phyloP scores from a whole-genome alignment of 2,329 filamentous ascomycete genomes.

The Pseudomassariella vexata region DNA sequence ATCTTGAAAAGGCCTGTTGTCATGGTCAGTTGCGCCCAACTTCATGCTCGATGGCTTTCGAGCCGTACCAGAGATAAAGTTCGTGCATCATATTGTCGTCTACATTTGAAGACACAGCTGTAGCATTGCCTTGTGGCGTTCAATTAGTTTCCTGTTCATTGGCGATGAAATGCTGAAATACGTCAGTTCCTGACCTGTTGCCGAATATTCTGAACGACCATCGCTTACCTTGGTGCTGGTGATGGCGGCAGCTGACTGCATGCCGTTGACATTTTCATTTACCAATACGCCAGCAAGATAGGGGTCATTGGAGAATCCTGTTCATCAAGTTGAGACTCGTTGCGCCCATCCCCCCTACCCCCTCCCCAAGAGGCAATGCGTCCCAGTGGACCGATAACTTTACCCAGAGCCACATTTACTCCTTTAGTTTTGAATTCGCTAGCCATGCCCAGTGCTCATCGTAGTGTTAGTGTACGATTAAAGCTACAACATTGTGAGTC shows the following conservation, averaged over 20 bases:
- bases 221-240: slow-evolving; percentile 62
- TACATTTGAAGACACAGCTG: slow-evolving; percentile 47
- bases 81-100: slow-evolving; percentile 72
- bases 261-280: slow-evolving; percentile 67
- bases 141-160: slow-evolving; percentile 54
- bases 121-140: slow-evolving; percentile 42
- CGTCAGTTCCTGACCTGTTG: no score
- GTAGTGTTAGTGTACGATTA: slow-evolving; percentile 65
- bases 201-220: no score
- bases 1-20: slow-evolving; percentile 62
- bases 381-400: slow-evolving; percentile 64
- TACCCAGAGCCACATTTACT: slow-evolving; percentile 71
- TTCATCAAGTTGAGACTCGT: not conserved
- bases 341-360: slow-evolving; percentile 52
- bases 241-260: slow-evolving; percentile 72
- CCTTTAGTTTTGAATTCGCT: slow-evolving; percentile 72
- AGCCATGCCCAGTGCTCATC: slow-evolving; percentile 68
- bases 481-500: no score
- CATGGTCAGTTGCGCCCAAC: slow-evolving; percentile 2
- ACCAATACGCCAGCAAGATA: slow-evolving; percentile 67
- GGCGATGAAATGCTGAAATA: slow-evolving; percentile 50
- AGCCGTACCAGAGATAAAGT: slow-evolving; percentile 56
- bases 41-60: no score
- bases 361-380: slow-evolving; percentile 55
- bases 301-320: slow-evolving; percentile 63